Base-by-base conservation (phyloP, 169 alveolate genomes). In the Cystoisospora suis region DNA sequence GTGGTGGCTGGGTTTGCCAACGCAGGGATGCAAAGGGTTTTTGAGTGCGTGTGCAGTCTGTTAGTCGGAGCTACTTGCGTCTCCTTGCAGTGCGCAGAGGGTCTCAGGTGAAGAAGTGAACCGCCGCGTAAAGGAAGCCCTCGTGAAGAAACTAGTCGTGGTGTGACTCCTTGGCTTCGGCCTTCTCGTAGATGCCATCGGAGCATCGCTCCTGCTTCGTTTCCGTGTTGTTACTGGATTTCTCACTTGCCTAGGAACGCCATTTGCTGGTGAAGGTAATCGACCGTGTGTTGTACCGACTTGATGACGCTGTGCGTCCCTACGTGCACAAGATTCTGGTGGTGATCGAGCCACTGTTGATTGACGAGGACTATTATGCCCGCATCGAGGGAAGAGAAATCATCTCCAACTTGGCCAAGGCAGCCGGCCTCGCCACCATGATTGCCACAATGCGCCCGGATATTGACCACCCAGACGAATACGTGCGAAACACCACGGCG, bases 361-460 rank as follows among this genome's bases (percentile, higher is more conserved):
- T 98, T 61, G 99, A 99, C 93, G 99, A 99, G 94, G 99, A 99
- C 91, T 98, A 98, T 93, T 99, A 98, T 92, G 99, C 99, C 0
- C 97, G 99, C 90, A 99, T 98, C 38, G 99, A 99, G 95, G 99
- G 99, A 12, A 93, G 99, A 90, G 99, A 98, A 91, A 98, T 98
- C 56, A 98, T 98, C 81, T 97, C 99, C 72, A 98, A 98, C 93
- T 94, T 87, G 12, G 92, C 95, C 9, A 97, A 97, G 90, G 99
- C 99, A 65, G 99, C 99, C 0, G 99, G 99, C 12, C 94, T 98
- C 65, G 99, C 99, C 0, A 98, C 99, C 12, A 99, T 99, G 99
- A 99, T 99, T 80, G 99, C 99, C n/a, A 98, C 99, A 44, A 98
- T 99, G 99, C 95, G 99, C 65, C 99, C 99, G 0, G 99, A 99